These are phyloP conservation scores for Coniophora puteana DNA, from an alignment of 1,284 basidiomycete species.

Conservation along the genomic window DNA sequence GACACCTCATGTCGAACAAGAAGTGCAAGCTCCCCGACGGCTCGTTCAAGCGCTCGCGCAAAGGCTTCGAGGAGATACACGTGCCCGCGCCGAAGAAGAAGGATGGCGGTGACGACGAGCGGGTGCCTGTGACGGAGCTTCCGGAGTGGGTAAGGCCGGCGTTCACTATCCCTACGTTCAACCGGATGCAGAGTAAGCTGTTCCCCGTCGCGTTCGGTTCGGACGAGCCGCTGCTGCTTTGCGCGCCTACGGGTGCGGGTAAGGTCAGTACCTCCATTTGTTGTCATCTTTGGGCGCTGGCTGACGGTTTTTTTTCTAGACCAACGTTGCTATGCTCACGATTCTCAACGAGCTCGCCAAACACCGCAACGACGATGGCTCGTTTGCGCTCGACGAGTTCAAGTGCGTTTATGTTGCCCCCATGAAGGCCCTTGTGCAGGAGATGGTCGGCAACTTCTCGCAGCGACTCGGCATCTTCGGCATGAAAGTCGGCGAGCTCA, in stretches of 20 bases:
- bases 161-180: slow-evolving; percentile 83
- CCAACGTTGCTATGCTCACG: slow-evolving; percentile 96
- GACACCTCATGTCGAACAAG: slow-evolving; percentile 97
- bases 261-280: slow-evolving; percentile 60
- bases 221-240: slow-evolving; percentile 93
- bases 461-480: slow-evolving; percentile 81
- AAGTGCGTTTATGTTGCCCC: slow-evolving; percentile 99
- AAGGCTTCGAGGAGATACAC: slow-evolving; percentile 98
- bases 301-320: slow-evolving; percentile 45
- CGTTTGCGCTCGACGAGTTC: slow-evolving; percentile 89
- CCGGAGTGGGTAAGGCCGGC: slow-evolving; percentile 88
- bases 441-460: slow-evolving; percentile 94
- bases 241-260: slow-evolving; percentile 98
- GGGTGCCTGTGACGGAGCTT: slow-evolving; percentile 73
- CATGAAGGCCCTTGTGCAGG: slow-evolving; percentile 98
- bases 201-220: slow-evolving; percentile 93
- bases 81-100: slow-evolving; percentile 92
- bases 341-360: slow-evolving; percentile 88
- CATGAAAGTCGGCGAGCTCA: slow-evolving; percentile 92
- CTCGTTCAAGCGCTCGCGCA: slow-evolving; percentile 94
- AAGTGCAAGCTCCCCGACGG: slow-evolving; percentile 97
- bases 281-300: not conserved
- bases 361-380: slow-evolving; percentile 77
- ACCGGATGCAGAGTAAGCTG: slow-evolving; percentile 92
- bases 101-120: slow-evolving; percentile 61